Percentiles rank a stretch among this genome's conserved stretches.
phyloP scores from a whole-genome alignment of 2,329 filamentous ascomycete species.

The Cladosporium sphaerospermum region DNA sequence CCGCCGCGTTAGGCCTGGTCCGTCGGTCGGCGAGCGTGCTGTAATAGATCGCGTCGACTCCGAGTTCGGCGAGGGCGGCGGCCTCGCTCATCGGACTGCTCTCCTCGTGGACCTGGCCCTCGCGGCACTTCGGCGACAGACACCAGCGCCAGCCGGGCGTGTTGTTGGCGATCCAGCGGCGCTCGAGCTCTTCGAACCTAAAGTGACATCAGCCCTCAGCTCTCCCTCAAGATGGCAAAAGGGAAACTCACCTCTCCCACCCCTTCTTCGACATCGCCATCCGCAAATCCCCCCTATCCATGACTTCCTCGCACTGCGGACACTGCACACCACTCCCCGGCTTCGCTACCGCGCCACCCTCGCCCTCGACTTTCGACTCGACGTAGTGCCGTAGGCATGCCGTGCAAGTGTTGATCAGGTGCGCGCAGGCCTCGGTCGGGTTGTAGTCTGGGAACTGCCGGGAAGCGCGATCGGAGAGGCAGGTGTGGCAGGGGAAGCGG shows the following conservation, averaged over 20 bases:
- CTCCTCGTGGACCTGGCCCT: conserved; percentile 41
- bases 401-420: conserved; percentile 32
- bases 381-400: conserved; percentile 34
- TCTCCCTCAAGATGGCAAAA: conserved; percentile 16
- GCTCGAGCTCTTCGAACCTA: conserved; percentile 30
- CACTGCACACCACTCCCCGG: conserved; percentile 45
- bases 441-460: conserved; percentile 29
- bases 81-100: neutral
- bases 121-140: conserved; percentile 42
- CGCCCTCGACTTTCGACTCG: conserved; percentile 20
- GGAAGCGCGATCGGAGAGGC: conserved; percentile 15
- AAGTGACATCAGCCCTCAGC: conserved; percentile 18
- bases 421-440: conserved; percentile 31
- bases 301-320: conserved; percentile 42
- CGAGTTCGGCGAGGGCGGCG: neutral
- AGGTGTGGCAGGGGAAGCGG: conserved; percentile 19
- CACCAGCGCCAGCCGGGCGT: conserved; percentile 47
- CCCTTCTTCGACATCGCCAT: conserved; percentile 39
- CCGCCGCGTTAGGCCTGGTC: too few species aligned
- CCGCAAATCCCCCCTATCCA: conserved; percentile 43
- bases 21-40: too few species aligned
- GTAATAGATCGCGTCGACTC: neutral
- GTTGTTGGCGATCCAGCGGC: conserved; percentile 21
- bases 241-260: conserved; percentile 41
- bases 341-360: conserved; percentile 13